phyloP scores from a whole-genome alignment of 2,329 filamentous ascomycete species.

The Aspergillus ibericus region DNA sequence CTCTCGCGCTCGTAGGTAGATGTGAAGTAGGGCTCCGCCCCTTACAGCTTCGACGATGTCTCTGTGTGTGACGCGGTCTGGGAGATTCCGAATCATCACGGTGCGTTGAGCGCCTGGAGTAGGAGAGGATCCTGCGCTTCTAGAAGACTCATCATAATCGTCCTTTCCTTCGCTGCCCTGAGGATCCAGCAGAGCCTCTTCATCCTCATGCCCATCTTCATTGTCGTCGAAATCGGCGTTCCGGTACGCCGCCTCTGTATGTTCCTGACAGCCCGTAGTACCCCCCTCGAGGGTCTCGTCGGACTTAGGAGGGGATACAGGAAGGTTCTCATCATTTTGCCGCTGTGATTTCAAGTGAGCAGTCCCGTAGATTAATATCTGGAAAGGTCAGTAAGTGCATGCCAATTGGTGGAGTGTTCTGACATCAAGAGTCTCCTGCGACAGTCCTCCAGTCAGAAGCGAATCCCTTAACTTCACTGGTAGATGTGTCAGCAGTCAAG shows the following conservation, averaged over 20 bases:
- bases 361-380: constrained; percentile 24
- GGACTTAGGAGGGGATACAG: not conserved
- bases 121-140: constrained; percentile 18
- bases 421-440: constrained; percentile 51
- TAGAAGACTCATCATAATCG: constrained; percentile 22
- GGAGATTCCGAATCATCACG: constrained; percentile 62
- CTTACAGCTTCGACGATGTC: constrained; percentile 66
- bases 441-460: constrained; percentile 53
- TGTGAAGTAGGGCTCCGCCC: constrained; percentile 69
- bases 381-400: constrained; percentile 14
- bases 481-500: constrained; percentile 2
- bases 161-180: constrained; percentile 27
- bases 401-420: constrained; percentile 14
- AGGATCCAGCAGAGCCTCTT: constrained; percentile 25
- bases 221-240: not conserved
- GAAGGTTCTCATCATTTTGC: not conserved
- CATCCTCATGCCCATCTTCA: constrained; percentile 19
- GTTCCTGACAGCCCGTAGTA: not conserved
- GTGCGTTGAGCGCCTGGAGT: constrained; percentile 28
- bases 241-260: not conserved
- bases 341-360: not conserved
- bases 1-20: constrained; percentile 63
- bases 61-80: constrained; percentile 61
- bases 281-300: not conserved
- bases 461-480: constrained; percentile 51